Evolutionary conservation across 2,329 filamentous ascomycete genomes (phyloP).

Genomic region (Fusarium poae): DNA sequence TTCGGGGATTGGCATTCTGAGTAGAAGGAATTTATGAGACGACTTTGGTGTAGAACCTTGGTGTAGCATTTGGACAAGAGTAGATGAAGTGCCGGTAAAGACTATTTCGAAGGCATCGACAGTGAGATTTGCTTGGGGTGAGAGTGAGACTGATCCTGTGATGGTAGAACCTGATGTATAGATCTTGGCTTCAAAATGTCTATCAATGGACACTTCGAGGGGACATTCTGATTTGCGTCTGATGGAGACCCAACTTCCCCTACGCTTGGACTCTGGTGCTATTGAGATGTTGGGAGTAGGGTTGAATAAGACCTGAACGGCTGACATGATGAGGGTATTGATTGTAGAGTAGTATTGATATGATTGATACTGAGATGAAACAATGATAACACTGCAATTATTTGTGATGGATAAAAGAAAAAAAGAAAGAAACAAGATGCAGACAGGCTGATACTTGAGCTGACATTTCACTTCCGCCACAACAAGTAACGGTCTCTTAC

Average conservation of each 20-base stretch:
- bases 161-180: slow-evolving; percentile 40
- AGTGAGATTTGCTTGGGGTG: slow-evolving; percentile 12
- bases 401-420: neutral
- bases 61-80: slow-evolving; percentile 30
- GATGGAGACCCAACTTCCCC: slow-evolving; percentile 31
- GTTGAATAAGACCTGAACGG: slow-evolving; percentile 18
- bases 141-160: slow-evolving; percentile 25
- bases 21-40: slow-evolving; percentile 32
- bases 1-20: slow-evolving; percentile 34
- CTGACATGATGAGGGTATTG: slow-evolving; percentile 9
- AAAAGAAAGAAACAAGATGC: neutral
- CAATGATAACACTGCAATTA: neutral
- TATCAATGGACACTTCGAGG: slow-evolving; percentile 36
- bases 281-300: neutral
- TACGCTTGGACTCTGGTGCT: slow-evolving; percentile 14
- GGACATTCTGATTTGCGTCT: slow-evolving; percentile 18
- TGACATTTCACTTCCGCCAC: slow-evolving; percentile 35
- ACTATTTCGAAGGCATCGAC: slow-evolving; percentile 31
- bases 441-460: slow-evolving; percentile 23
- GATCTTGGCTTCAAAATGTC: slow-evolving; percentile 38
- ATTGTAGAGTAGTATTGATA: neutral
- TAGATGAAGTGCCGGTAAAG: slow-evolving; percentile 21
- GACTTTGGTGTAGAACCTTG: slow-evolving; percentile 24
- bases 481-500: slow-evolving; percentile 14
- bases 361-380: too few species aligned